A percentile compares a stretch with the other conserved stretches of the same genome.
These are phyloP conservation scores for Anisodus tanguticus DNA, from an alignment of 257 asterid genomes.

Conservation along the genomic window DNA sequence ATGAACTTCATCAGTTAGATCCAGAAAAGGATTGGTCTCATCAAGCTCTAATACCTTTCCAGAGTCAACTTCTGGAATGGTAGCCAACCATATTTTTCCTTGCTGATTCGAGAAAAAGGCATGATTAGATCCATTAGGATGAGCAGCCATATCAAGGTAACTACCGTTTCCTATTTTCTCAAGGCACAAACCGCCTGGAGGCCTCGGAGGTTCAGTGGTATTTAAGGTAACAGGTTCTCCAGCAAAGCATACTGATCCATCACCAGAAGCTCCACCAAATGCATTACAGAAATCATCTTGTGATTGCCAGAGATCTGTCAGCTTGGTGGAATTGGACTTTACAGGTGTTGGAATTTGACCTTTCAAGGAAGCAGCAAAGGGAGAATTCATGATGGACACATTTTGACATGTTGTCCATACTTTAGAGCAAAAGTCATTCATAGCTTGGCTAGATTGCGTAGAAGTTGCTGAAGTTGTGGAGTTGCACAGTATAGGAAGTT, in stretches of 20 bases:
- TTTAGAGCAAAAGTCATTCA: constrained; percentile 62
- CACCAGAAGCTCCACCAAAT: constrained; percentile 69
- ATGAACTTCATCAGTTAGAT: constrained; percentile 73
- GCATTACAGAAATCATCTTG: constrained; percentile 69
- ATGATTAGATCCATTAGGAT: constrained; percentile 85
- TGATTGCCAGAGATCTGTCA: constrained; percentile 73
- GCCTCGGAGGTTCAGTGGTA: constrained; percentile 45
- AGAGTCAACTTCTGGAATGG: constrained; percentile 67
- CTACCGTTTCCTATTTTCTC: constrained; percentile 82
- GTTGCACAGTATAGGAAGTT: constrained; percentile 77
- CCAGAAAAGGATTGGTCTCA: constrained; percentile 67
- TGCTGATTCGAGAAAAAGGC: constrained; percentile 85
- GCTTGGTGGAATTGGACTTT: constrained; percentile 54
- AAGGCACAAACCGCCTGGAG: constrained; percentile 77
- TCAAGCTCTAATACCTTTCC: constrained; percentile 63
- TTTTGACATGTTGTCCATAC: constrained; percentile 80
- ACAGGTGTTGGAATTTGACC: constrained; percentile 52
- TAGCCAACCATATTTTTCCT: constrained; percentile 81
- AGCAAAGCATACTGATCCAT: constrained; percentile 58
- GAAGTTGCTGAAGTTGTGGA: constrained; percentile 61
- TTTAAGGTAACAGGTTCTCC: constrained; percentile 63
- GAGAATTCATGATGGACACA: constrained; percentile 63
- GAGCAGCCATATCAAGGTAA: constrained; percentile 76
- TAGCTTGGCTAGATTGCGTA: constrained; percentile 52
- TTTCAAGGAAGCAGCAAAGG: constrained; percentile 60